phyloP scores from a whole-genome alignment of 2,329 filamentous ascomycete species.

The Emmonsia crescens region DNA sequence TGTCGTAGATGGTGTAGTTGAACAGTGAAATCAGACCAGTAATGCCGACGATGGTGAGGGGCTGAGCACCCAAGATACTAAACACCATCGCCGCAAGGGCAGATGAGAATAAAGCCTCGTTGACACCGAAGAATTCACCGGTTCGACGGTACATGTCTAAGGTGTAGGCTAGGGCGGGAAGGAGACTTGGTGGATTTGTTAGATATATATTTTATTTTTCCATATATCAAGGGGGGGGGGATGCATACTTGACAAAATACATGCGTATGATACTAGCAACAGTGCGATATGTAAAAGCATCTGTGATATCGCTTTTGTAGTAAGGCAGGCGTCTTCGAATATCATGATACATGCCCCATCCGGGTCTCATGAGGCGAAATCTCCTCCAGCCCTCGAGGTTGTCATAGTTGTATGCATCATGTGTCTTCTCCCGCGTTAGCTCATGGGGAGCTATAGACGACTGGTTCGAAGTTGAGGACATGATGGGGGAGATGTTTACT shows the following conservation, averaged over 20 bases:
- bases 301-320: slow-evolving; percentile 46
- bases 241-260: slow-evolving; percentile 40
- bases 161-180: slow-evolving; percentile 49
- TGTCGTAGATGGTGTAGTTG: slow-evolving; percentile 52
- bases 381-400: slow-evolving; percentile 30
- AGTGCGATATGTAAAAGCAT: slow-evolving; percentile 45
- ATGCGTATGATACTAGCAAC: slow-evolving; percentile 47
- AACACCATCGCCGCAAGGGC: slow-evolving; percentile 47
- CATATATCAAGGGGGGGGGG: not conserved
- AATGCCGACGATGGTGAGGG: slow-evolving; percentile 47
- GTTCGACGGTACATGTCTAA: slow-evolving; percentile 49
- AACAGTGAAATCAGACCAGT: slow-evolving; percentile 46
- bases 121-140: slow-evolving; percentile 45
- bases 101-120: slow-evolving; percentile 45
- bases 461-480: not conserved
- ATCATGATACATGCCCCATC: slow-evolving; percentile 46
- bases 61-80: slow-evolving; percentile 42
- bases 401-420: slow-evolving; percentile 24
- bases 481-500: not conserved
- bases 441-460: not conserved
- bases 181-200: slow-evolving; percentile 27
- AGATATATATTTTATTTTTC: not conserved
- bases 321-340: slow-evolving; percentile 43
- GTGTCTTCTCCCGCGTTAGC: slow-evolving; percentile 19
- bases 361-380: slow-evolving; percentile 34